Evolutionary conservation across 306 rosid genomes (phyloP).

Genomic region (Fragaria ananassa): DNA sequence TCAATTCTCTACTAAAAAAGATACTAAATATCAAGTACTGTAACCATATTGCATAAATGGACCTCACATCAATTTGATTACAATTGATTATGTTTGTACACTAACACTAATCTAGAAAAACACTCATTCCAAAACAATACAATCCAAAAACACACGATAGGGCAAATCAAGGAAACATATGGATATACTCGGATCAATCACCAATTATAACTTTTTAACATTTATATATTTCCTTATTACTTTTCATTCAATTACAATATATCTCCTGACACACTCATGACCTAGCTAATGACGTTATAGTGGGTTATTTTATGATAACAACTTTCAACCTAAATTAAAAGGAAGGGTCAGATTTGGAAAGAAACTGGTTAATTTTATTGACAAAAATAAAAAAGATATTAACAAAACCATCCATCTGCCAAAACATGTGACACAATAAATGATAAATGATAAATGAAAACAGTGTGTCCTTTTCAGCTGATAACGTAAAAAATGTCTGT

Average conservation of each 20-base stretch:
- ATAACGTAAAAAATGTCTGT: slow-evolving; percentile 5
- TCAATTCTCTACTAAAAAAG: neutral
- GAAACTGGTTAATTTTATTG: neutral
- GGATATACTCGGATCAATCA: neutral
- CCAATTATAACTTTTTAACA: neutral
- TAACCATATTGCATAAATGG: neutral
- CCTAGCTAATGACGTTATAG: neutral
- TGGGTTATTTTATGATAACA: neutral
- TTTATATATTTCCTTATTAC: neutral
- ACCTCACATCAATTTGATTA: neutral
- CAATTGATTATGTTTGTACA: neutral
- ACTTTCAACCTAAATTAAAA: neutral
- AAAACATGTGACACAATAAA: neutral
- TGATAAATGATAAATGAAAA: neutral
- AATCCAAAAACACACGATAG: neutral
- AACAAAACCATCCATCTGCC: neutral
- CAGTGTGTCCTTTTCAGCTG: neutral
- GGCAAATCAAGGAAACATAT: neutral
- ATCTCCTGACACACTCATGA: slow-evolving; percentile 1
- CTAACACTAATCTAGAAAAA: neutral
- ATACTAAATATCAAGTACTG: neutral
- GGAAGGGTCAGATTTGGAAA: neutral
- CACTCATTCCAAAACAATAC: neutral
- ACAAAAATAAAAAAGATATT: neutral
- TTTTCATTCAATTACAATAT: neutral